Evolutionary conservation across 768 basidiomycete genomes (phyloP).

Genomic region (Leucocoprinus sp.): DNA sequence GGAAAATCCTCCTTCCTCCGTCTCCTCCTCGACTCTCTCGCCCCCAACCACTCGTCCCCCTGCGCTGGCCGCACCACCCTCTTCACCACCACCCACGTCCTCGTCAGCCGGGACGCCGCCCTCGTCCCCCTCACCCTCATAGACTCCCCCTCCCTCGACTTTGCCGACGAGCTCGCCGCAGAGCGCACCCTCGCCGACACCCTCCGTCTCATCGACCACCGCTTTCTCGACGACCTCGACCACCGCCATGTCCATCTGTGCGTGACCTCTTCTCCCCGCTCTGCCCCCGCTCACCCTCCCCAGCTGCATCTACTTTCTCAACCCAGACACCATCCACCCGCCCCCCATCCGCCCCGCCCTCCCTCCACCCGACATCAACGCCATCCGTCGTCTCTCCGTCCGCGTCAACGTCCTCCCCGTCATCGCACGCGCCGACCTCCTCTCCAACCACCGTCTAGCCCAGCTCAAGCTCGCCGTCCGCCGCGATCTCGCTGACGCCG

Average conservation of each 20-base stretch:
- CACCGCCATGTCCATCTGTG: conserved; percentile 81
- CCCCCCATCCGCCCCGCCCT: conserved; percentile 61
- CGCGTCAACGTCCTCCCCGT: conserved; percentile 87
- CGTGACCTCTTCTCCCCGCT: conserved; percentile 21
- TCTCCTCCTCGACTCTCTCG: conserved; percentile 75
- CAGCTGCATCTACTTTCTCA: conserved; percentile 84
- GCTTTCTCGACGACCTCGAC: conserved; percentile 66
- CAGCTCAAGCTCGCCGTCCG: conserved; percentile 76
- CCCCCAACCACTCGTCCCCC: conserved; percentile 58
- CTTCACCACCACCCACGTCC: conserved; percentile 66
- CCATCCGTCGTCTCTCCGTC: conserved; percentile 71
- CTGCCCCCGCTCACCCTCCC: conserved; percentile 2
- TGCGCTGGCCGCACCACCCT: conserved; percentile 64
- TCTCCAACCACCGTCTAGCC: conserved; percentile 75
- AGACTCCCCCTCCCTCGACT: conserved; percentile 79
- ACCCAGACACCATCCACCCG: conserved; percentile 75
- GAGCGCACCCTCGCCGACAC: conserved; percentile 63
- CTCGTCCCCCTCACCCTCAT: conserved; percentile 63
- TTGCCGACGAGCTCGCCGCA: conserved; percentile 52
- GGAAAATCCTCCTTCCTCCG: conserved; percentile 85
- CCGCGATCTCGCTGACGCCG: conserved; percentile 73
- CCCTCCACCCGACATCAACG: conserved; percentile 61
- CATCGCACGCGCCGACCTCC: conserved; percentile 70
- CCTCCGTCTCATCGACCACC: conserved; percentile 60
- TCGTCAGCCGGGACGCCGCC: conserved; percentile 42